These are phyloP conservation scores for Fusarium napiforme DNA, from an alignment of 2,329 filamentous ascomycete genomes.

Conservation along the genomic window DNA sequence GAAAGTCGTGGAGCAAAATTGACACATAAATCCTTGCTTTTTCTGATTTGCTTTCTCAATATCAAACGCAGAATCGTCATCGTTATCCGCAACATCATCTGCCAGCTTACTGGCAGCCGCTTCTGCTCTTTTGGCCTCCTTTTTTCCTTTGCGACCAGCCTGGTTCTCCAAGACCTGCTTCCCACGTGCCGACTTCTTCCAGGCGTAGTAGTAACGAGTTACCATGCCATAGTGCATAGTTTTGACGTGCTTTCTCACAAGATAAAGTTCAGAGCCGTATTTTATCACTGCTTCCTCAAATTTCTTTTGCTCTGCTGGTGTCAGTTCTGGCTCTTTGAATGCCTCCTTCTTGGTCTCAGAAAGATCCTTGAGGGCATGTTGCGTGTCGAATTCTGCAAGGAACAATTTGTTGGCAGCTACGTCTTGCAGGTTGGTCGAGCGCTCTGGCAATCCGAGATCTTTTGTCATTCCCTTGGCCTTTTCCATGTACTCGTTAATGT, in stretches of 20 bases:
- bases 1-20: slow-evolving; percentile 84
- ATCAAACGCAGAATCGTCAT: slow-evolving; percentile 97
- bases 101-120: slow-evolving; percentile 79
- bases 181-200: slow-evolving; percentile 93
- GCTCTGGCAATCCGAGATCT: slow-evolving; percentile 75
- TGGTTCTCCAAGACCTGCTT: slow-evolving; percentile 91
- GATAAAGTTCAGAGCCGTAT: slow-evolving; percentile 88
- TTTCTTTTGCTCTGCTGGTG: slow-evolving; percentile 80
- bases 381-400: slow-evolving; percentile 75
- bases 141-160: slow-evolving; percentile 88
- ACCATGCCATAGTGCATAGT: slow-evolving; percentile 82
- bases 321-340: slow-evolving; percentile 87
- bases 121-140: slow-evolving; percentile 80
- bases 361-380: slow-evolving; percentile 76
- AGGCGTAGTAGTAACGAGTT: slow-evolving; percentile 94
- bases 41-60: slow-evolving; percentile 81
- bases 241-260: slow-evolving; percentile 86
- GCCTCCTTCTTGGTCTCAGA: slow-evolving; percentile 73
- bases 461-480: slow-evolving; percentile 73
- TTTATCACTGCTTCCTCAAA: slow-evolving; percentile 93
- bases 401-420: slow-evolving; percentile 81
- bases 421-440: slow-evolving; percentile 88
- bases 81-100: slow-evolving; percentile 91
- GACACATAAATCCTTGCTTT: slow-evolving; percentile 90
- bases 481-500: slow-evolving; percentile 81